Evolutionary conservation across 164 flowering plant genomes (phyloP), one percentile per base, ranked within the genome.

Genomic region (Paratinospora sagittata): DNA sequence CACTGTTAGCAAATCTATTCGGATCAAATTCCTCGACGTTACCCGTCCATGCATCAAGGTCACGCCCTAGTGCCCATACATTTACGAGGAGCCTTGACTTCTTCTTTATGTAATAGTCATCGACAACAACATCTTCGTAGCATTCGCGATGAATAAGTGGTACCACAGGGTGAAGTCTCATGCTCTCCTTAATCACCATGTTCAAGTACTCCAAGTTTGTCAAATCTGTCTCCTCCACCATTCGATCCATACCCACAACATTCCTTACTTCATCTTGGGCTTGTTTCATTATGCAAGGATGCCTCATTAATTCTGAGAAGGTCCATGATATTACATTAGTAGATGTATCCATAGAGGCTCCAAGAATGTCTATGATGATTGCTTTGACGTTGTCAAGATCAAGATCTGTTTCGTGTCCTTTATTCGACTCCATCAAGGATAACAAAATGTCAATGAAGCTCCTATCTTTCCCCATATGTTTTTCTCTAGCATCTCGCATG

Each of bases 131-230:
- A 19, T 77, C 76, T 7, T 75, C 74, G 2, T 8, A 27, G 30
- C 74, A 69, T 47, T 74, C 72, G 6, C 26, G 78, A 1, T 78
- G 82, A 14, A 75, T 10, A 3, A 80, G 68, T 33, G 82, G 78
- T 0, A 7, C 62, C 11, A 66, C 72, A 19, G 80, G 82, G 37
- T 77, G 76, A 3, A 80, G 41, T 34, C 82, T 47, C 34, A 77
- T 61, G 45, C 16, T 63, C 47, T 80, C 82, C 34, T 74, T 77
- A 30, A 79, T 41, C 16, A 79, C 77, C 77, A 76, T 72, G n/a
- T 76, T 12, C 21, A 73, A 30, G 43, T 73, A 67, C 5, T 27
- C 67, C 13, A 73, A 21, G 26, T 62, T 73, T 2, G 2, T 11
- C 65, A 67, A 45, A 61, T 73, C 75, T 26, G 70, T 16, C 33